Evolutionary conservation across 768 basidiomycete species (phyloP), one percentile per base, ranked within the genome.

Genomic region (Psilocybe subaeruginosa): DNA sequence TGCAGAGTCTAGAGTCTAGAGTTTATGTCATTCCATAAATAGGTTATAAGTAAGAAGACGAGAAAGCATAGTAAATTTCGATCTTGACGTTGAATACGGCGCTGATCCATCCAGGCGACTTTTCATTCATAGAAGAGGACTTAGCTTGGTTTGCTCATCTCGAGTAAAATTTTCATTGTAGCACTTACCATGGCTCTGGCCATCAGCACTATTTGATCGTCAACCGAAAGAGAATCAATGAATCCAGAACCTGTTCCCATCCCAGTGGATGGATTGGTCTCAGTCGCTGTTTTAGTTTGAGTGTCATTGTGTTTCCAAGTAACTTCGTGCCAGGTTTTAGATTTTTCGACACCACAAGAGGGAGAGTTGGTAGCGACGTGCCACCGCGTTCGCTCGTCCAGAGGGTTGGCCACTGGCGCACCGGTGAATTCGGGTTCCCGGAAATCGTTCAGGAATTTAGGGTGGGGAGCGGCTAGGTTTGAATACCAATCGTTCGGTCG

Each of bases 21-120:
- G 19, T 51, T 5, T 23, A 37, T 30, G 33, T 23, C 23, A 0
- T 23, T 23, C 30, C 27, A 45, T 39, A 46, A 33, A 41, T 30
- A 19, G 41, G 3, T 54, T 56, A 64, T 3, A 68, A 46, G 50
- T 59, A 59, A n/a, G 70, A 66, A n/a, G 65, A 63, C 12, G 60
- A 51, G 29, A 69, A 58, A 6, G 67, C 66, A 54, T 71, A 69
- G 35, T 62, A 67, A 49, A 69, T 59, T 43, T 71, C 70, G 19
- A 69, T 59, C 57, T 69, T 71, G 51, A 66, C 70, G 30, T 71
- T 71, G 61, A 69, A 71, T 8, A 71, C 57, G 3, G 62, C 65
- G 37, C 63, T 61, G 8, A 68, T 60, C 67, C 69, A 66, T 47
- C 70, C 70, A 14, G 70, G 66, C 12, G 64, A 60, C 70, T 71